Base-by-base conservation (phyloP, 2,329 filamentous ascomycete genomes). In the Scolecobasidium constrictum region DNA sequence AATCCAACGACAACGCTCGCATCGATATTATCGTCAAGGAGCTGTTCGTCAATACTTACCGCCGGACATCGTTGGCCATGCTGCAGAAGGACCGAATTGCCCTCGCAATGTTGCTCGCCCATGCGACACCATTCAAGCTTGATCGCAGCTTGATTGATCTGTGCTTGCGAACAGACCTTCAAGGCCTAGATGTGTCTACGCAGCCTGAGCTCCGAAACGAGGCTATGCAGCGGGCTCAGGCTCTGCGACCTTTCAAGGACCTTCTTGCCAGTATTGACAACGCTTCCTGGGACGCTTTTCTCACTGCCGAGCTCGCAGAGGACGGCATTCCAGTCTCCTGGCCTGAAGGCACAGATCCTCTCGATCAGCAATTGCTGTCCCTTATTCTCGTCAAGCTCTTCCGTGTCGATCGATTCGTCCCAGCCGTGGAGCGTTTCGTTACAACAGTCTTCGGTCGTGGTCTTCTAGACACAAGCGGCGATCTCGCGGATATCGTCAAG, bases 81-180 rank as follows among this genome's bases (percentile, higher is more conserved):
- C 72, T 96, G 47, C 92, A 98, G 57, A 94, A 88, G 60, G 92
- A 98, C 57, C 81, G 86, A 37, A 83, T 98, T 51, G 94, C 90
- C 0, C 75, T 98, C 38, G 93, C 88, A 21, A 90, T 98, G 75
- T 77, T 98, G 40, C 78, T 98, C 35, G 87, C 88, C 5, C 92
- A 96, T 63, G 92, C 90, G 4, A 84, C 90, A n/a, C 92, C 92
- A 1, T 94, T 90, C 67, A 78, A 85, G 53, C 94, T 96, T 83
- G 86, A 98, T 60, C 92, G 88, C 69, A 72, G 73, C 11, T 71
- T 94, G 47, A 83, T 98, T 50, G 93, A 98, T 54, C 71, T 78
- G 22, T 81, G 98, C 34, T 73, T 98, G 3, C 88, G 94, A 55
- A 75, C 81, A 39, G 76, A 77, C 40, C 66, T 93, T 26, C 73